Evolutionary conservation across 306 rosid species (phyloP).

Genomic region (Senna siamea): DNA sequence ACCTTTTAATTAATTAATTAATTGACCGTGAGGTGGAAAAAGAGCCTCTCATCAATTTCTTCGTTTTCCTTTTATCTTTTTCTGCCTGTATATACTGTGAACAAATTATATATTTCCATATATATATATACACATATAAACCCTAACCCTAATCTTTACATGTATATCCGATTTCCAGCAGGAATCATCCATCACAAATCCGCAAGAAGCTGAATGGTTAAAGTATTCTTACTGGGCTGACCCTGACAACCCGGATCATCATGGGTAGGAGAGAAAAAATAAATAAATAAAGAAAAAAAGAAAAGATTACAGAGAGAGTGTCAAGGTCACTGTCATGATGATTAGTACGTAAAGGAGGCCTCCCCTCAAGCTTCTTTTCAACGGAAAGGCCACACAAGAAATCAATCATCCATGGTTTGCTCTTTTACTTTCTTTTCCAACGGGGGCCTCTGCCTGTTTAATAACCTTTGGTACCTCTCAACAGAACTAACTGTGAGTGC

Average conservation of each 20-base stretch:
- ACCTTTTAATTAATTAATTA: background rate
- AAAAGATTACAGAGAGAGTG: conserved; percentile 27
- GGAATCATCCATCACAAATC: conserved; percentile 79
- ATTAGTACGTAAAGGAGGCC: conserved; percentile 56
- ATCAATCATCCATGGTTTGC: conserved; percentile 47
- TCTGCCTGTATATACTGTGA: background rate
- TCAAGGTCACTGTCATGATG: conserved; percentile 59
- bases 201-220: conserved; percentile 90
- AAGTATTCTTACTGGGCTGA: conserved; percentile 96
- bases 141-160: conserved; percentile 45
- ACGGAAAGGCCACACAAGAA: conserved; percentile 44
- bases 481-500: conserved; percentile 51
- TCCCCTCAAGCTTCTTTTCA: conserved; percentile 54
- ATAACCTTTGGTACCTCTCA: conserved; percentile 44
- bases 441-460: conserved; percentile 32
- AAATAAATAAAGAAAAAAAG: conserved; percentile 35
- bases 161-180: conserved; percentile 39
- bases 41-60: conserved; percentile 24
- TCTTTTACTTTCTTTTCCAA: conserved; percentile 49
- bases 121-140: background rate
- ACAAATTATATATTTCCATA: background rate
- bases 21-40: conserved; percentile 16
- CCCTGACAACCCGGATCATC: conserved; percentile 83
- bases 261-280: conserved; percentile 50
- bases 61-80: conserved; percentile 5